Conservation (phyloP, 495 filamentous ascomycete genomes). For the Penicillium coffeae region DNA sequence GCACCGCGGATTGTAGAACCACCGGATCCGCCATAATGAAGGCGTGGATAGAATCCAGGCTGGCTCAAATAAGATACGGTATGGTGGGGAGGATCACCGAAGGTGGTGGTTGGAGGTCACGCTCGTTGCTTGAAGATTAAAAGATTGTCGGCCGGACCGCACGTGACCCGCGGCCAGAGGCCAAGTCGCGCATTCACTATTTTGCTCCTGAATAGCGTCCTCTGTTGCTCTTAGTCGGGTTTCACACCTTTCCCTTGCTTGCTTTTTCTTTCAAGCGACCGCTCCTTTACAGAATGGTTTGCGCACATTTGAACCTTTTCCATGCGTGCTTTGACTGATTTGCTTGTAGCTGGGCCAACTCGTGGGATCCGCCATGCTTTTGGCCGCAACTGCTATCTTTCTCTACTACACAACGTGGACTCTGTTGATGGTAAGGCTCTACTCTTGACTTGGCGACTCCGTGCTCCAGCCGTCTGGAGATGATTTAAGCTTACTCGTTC, state of each 20-base stretch:
- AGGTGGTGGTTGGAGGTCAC: neutral
- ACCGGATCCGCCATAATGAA: slow-evolving; percentile 44
- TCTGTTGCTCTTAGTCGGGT: neutral
- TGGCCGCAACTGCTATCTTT: slow-evolving; percentile 91
- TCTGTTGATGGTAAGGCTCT: slow-evolving; percentile 79
- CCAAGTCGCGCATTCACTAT: slow-evolving; percentile 5
- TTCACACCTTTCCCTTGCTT: slow-evolving; percentile 9
- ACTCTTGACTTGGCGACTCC: neutral
- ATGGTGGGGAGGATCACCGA: slow-evolving; percentile 13
- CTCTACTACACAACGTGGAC: slow-evolving; percentile 99
- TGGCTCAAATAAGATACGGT: slow-evolving; percentile 4
- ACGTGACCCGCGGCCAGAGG: slow-evolving; percentile 2
- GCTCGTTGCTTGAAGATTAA: neutral
- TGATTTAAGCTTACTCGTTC: neutral
- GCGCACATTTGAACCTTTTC: neutral
- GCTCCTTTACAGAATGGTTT: slow-evolving; percentile 27
- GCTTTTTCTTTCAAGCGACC: slow-evolving; percentile 4
- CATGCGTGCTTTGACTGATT: neutral
- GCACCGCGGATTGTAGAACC: slow-evolving; percentile 62
- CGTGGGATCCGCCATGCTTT: slow-evolving; percentile 95
- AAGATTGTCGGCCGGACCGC: neutral
- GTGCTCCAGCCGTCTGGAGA: neutral
- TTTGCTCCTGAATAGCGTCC: neutral
- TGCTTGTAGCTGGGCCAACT: slow-evolving; percentile 79
- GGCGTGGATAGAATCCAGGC: slow-evolving; percentile 1